Percentiles rank a stretch among this genome's conserved stretches.
These are phyloP conservation scores for Solanum chilense DNA, from an alignment of 257 asterid species.

Conservation along the genomic window DNA sequence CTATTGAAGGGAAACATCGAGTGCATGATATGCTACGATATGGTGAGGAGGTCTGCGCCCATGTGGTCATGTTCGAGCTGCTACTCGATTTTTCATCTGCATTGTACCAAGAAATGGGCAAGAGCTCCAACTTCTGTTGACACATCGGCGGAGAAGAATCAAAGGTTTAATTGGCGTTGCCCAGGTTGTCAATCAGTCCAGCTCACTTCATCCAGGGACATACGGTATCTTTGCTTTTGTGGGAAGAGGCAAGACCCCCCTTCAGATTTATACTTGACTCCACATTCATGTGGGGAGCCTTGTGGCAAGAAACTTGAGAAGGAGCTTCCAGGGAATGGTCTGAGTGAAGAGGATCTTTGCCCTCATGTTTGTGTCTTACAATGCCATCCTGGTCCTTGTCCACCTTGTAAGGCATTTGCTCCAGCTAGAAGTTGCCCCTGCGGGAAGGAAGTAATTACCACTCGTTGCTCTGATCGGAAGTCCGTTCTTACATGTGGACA, in stretches of 20 bases:
- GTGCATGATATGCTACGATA: slow-evolving; percentile 98
- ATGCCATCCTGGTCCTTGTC: slow-evolving; percentile 99
- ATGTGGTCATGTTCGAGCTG: slow-evolving; percentile 95
- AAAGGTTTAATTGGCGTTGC: slow-evolving; percentile 93
- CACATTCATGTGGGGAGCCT: slow-evolving; percentile 98
- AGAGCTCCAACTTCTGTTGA: slow-evolving; percentile 94
- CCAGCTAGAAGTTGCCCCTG: slow-evolving; percentile 82
- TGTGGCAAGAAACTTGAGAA: slow-evolving; percentile 86
- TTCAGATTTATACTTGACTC: slow-evolving; percentile 85
- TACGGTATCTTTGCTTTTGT: slow-evolving; percentile 77
- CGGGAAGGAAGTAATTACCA: slow-evolving; percentile 74
- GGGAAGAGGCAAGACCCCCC: slow-evolving; percentile 88
- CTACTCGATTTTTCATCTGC: slow-evolving; percentile 80
- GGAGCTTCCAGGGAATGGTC: slow-evolving; percentile 46
- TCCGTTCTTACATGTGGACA: slow-evolving; percentile 86
- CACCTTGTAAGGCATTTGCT: slow-evolving; percentile 99
- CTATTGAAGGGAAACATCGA: slow-evolving; percentile 70
- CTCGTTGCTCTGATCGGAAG: slow-evolving; percentile 85
- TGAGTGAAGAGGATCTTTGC: slow-evolving; percentile 65
- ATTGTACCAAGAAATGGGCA: slow-evolving; percentile 93
- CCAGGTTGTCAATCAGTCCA: slow-evolving; percentile 98
- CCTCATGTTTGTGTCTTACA: slow-evolving; percentile 94
- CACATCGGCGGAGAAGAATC: slow-evolving; percentile 68
- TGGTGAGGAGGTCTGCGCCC: slow-evolving; percentile 86
- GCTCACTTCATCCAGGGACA: slow-evolving; percentile 73